Evolutionary conservation across 441 rosid genomes (phyloP).

Genomic region (Brassica hybrid): DNA sequence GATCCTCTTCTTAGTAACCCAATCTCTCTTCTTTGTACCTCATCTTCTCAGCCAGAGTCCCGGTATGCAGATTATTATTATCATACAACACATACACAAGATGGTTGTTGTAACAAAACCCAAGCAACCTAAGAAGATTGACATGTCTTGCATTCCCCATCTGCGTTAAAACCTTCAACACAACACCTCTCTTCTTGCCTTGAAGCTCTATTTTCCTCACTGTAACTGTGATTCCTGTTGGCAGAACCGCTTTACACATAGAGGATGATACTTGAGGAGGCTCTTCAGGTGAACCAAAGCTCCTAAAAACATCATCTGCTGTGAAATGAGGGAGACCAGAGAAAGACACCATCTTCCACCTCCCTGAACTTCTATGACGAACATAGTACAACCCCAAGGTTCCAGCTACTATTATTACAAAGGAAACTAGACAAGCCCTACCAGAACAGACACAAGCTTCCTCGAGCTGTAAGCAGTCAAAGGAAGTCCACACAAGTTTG

Average conservation of each 20-base stretch:
- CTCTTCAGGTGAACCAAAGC: constrained; percentile 58
- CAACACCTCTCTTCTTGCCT: constrained; percentile 48
- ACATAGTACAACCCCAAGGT: constrained; percentile 57
- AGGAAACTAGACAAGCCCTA: constrained; percentile 54
- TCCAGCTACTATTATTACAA: constrained; percentile 50
- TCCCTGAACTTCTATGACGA: constrained; percentile 57
- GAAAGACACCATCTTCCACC: constrained; percentile 83
- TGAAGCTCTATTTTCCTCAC: constrained; percentile 70
- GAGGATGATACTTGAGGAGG: constrained; percentile 47
- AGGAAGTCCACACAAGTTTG: constrained; percentile 83
- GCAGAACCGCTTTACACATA: constrained; percentile 71
- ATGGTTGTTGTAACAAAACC: constrained; percentile 80
- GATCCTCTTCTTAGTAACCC: constrained; percentile 66
- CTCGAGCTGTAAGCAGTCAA: constrained; percentile 59
- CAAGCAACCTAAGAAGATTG: constrained; percentile 79
- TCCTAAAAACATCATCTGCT: constrained; percentile 70
- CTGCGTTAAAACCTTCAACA: constrained; percentile 52
- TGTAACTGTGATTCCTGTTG: constrained; percentile 83
- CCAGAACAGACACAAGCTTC: constrained; percentile 59
- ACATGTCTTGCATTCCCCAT: constrained; percentile 83
- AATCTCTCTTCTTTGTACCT: constrained; percentile 56
- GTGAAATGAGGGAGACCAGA: constrained; percentile 78
- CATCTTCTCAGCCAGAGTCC: constrained; percentile 70
- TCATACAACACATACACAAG: constrained; percentile 75
- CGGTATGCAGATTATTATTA: constrained; percentile 63